Base-by-base conservation (phyloP, 2,329 filamentous ascomycete genomes). In the Biscogniauxia mediterranea region DNA sequence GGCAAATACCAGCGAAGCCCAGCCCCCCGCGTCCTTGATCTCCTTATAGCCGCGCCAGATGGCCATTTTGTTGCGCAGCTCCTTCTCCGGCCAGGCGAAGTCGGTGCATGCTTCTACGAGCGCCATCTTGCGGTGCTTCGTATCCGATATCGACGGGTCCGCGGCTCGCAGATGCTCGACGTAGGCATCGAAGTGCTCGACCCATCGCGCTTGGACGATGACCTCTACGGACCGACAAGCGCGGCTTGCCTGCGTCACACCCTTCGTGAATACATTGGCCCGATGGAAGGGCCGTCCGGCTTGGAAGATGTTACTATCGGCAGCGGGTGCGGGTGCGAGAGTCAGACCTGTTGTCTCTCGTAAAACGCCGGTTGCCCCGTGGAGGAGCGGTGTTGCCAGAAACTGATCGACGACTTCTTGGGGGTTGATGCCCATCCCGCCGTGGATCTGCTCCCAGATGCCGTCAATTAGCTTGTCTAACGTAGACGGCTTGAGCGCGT, bases 1-100 rank as follows among this genome's bases (percentile, higher is more conserved):
- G 4, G 83, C 80, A 64, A 86, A 86, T 1, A 85, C 79, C 3
- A 86, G 75, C 11, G 81, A 77, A 1, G 78, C 79, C 83, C 83
- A 86, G 2, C 83, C 84, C 2, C 81, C 83, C 19, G 79, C 77
- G 56, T 84, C 80, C 70, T 84, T 82, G 66, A 86, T 85, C 68
- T 85, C 82, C 64, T 83, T 80, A 69, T 86, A 86, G 11, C 84
- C 83, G 57, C 82, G 79, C 84, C 84, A 86, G 59, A 86, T 67
- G 11, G 73, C 71, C 73, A 74, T 74, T 62, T 73, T 75, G 64
- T 86, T 86, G 13, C 83, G 78, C 19, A 85, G 69, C 61, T 86
- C 83, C 66, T 85, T 85, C 65, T 85, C 83, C 3, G 80, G 77
- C 83, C 83, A 85, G 1, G 77, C 77, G 61, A 86, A 83, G 55